phyloP scores from a whole-genome alignment of 1,139 yeast genomes.

The Geotrichum fermentans region DNA sequence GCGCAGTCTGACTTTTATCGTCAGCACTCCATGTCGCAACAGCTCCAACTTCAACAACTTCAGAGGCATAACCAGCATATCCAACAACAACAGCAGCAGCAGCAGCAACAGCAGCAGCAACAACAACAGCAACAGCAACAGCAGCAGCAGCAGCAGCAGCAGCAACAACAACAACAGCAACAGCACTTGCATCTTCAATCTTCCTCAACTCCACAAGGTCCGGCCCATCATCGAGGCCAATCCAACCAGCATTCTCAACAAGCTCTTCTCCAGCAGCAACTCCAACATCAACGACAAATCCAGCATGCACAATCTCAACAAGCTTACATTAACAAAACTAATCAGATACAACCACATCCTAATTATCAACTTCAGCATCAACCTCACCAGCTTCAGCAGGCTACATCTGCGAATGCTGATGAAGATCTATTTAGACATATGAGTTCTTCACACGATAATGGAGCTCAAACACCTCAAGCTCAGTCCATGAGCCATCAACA shows the following conservation, averaged over 20 bases:
- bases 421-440: constrained; percentile 17
- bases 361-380: constrained; percentile 8
- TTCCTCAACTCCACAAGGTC: background rate
- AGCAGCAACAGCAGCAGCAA: background rate
- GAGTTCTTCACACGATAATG: background rate
- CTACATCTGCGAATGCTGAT: constrained; percentile 22
- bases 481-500: too few relatives aligned
- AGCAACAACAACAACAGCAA: background rate
- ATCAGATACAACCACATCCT: constrained; percentile 10
- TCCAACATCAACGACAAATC: background rate
- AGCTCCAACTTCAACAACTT: background rate
- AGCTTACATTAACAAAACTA: background rate
- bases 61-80: background rate
- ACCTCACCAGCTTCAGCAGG: constrained; percentile 27
- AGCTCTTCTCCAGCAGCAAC: background rate
- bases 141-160: background rate
- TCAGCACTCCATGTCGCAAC: background rate
- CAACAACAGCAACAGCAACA: background rate
- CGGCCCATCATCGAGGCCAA: constrained; percentile 14
- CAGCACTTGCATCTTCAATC: background rate
- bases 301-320: constrained; percentile 1
- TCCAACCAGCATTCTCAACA: background rate
- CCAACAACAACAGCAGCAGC: background rate
- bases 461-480: background rate
- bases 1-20: background rate